phyloP scores from a whole-genome alignment of 345 rosid species.

The Chamaenerion angustifolium region DNA sequence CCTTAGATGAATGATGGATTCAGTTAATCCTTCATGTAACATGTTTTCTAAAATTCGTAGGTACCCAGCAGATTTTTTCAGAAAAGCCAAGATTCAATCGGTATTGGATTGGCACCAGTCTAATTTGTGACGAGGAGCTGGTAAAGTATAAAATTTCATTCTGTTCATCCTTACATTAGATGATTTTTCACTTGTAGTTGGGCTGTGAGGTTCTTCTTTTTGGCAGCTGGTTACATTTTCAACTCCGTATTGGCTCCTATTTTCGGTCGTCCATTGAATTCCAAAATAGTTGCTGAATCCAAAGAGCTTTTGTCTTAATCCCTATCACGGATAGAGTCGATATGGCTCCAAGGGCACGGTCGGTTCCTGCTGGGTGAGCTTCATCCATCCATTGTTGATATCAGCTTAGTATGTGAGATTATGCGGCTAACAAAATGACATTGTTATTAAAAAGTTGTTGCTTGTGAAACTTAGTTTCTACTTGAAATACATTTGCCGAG shows the following conservation, averaged over 20 bases:
- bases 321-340: conserved; percentile 42
- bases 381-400: conserved; percentile 79
- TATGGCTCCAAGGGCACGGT: conserved; percentile 69
- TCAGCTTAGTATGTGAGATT: conserved; percentile 70
- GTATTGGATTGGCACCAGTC: conserved; percentile 88
- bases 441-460: too few relatives aligned
- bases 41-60: conserved; percentile 16
- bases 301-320: conserved; percentile 43
- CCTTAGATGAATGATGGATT: neutral
- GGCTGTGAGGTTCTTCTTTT: neutral
- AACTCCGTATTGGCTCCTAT: conserved; percentile 37
- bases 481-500: too few relatives aligned
- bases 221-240: conserved; percentile 36
- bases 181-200: too few relatives aligned
- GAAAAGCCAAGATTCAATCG: conserved; percentile 69
- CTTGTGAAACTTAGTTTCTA: too few relatives aligned
- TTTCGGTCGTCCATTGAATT: conserved; percentile 38
- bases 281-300: conserved; percentile 50
- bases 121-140: conserved; percentile 60
- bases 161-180: neutral
- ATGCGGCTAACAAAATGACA: too few relatives aligned
- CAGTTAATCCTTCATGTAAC: neutral
- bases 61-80: conserved; percentile 78
- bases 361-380: conserved; percentile 54
- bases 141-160: conserved; percentile 12